Conservation (phyloP, 805 yeast genomes). For the Tetrapisispora pingtungensis region DNA sequence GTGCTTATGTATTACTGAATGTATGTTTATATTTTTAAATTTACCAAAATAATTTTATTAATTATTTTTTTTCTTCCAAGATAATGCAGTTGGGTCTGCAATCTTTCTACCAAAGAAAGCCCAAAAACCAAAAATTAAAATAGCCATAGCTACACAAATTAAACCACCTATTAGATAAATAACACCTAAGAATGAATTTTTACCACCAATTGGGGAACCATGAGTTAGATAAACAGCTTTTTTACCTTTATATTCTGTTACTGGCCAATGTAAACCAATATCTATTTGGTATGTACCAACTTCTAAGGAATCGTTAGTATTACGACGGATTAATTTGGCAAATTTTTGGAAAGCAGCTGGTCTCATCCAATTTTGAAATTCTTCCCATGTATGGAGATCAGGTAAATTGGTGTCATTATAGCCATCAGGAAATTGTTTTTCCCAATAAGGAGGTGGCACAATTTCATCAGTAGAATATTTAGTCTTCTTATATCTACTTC, state of each 20-base stretch:
- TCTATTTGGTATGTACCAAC: conserved; percentile 55
- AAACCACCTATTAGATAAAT: conserved; percentile 71
- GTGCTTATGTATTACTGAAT: no score
- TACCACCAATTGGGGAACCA: conserved; percentile 66
- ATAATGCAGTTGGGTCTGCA: conserved; percentile 60
- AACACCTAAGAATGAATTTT: conserved; percentile 61
- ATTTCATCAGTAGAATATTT: conserved; percentile 55
- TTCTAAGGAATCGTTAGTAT: conserved; percentile 43
- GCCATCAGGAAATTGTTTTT: conserved; percentile 67
- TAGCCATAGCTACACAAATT: conserved; percentile 48
- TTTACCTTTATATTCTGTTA: conserved; percentile 53
- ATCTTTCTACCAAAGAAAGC: conserved; percentile 56
- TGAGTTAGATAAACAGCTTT: conserved; percentile 61
- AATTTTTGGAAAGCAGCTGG: conserved; percentile 65
- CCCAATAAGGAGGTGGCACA: conserved; percentile 95
- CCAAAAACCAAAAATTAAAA: conserved; percentile 44
- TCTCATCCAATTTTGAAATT: conserved; percentile 95
- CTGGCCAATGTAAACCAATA: conserved; percentile 75
- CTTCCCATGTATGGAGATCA: conserved; percentile 65
- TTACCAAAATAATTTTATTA: not conserved
- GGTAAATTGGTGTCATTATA: conserved; percentile 78
- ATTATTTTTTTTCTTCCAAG: conserved; percentile 49
- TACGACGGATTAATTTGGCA: conserved; percentile 55
- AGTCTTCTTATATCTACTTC: conserved; percentile 62
- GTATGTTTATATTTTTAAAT: no score